Evolutionary conservation across 1,284 basidiomycete species (phyloP).

Genomic region (Flammula alnicola): DNA sequence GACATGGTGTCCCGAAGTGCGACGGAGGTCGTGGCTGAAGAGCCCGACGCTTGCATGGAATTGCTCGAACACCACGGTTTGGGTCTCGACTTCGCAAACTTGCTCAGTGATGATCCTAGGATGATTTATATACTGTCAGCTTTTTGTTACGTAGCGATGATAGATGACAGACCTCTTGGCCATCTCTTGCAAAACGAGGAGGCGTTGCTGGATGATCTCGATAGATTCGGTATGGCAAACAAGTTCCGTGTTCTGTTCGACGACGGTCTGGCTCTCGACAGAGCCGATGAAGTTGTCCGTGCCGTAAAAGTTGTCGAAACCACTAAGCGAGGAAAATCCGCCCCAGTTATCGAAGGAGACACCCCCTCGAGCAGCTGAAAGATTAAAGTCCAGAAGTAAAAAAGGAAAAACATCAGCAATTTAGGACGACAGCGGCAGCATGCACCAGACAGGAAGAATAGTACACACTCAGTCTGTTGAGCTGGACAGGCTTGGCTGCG

Average conservation of each 20-base stretch:
- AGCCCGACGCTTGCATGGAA: slow-evolving; percentile 35
- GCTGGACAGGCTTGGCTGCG: slow-evolving; percentile 19
- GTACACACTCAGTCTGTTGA: slow-evolving; percentile 13
- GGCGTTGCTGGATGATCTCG: slow-evolving; percentile 44
- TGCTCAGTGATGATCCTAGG: slow-evolving; percentile 44
- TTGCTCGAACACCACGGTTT: slow-evolving; percentile 40
- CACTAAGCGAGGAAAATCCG: slow-evolving; percentile 37
- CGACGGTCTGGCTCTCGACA: slow-evolving; percentile 28
- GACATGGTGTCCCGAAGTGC: slow-evolving; percentile 34
- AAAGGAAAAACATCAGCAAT: background rate
- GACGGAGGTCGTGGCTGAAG: slow-evolving; percentile 40
- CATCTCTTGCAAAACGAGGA: slow-evolving; percentile 45
- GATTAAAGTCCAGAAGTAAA: too few species aligned
- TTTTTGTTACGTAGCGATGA: background rate
- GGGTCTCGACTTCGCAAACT: slow-evolving; percentile 42
- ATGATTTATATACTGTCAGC: background rate
- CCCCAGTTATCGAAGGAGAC: slow-evolving; percentile 38
- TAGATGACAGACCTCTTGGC: slow-evolving; percentile 36
- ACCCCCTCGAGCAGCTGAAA: slow-evolving; percentile 14
- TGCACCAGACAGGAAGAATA: background rate
- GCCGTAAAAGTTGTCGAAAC: slow-evolving; percentile 47
- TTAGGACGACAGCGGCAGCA: background rate
- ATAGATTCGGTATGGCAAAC: slow-evolving; percentile 41
- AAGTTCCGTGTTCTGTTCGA: slow-evolving; percentile 34
- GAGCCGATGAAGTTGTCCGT: slow-evolving; percentile 40